Percentiles rank a stretch among this genome's conserved stretches.
phyloP scores from a whole-genome alignment of 2,329 filamentous ascomycete genomes.

The Paraphaeosphaeria sporulosa region DNA sequence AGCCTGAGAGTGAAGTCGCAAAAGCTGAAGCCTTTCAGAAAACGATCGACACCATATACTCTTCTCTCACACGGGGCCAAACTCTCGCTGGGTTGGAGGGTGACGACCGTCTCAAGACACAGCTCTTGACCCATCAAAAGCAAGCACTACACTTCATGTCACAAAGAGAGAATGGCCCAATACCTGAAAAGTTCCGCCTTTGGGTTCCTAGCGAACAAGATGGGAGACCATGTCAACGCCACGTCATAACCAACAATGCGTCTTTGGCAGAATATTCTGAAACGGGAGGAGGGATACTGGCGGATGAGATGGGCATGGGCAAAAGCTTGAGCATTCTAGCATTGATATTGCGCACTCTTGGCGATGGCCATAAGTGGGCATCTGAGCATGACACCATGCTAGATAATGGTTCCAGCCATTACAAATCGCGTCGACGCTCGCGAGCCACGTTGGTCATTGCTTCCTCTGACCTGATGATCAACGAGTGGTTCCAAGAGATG shows the following conservation, averaged over 20 bases:
- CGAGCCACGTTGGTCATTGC: slow-evolving; percentile 40
- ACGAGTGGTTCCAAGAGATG: slow-evolving; percentile 41
- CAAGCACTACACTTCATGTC: slow-evolving; percentile 39
- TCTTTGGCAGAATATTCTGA: slow-evolving; percentile 28
- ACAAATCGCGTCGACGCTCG: slow-evolving; percentile 16
- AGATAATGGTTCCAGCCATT: background rate
- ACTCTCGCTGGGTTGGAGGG: slow-evolving; percentile 30
- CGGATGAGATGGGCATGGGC: slow-evolving; percentile 69
- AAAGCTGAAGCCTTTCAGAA: slow-evolving; percentile 22
- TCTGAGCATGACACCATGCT: background rate
- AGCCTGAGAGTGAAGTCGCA: slow-evolving; percentile 3
- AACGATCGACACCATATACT: slow-evolving; percentile 29
- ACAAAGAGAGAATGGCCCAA: slow-evolving; percentile 40
- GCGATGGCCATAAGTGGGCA: slow-evolving; percentile 49
- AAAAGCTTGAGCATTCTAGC: slow-evolving; percentile 64
- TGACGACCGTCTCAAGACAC: slow-evolving; percentile 29
- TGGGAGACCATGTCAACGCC: slow-evolving; percentile 31
- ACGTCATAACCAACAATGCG: slow-evolving; percentile 51
- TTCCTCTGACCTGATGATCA: slow-evolving; percentile 43
- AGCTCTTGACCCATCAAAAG: slow-evolving; percentile 35
- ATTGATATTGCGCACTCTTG: slow-evolving; percentile 54
- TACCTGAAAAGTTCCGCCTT: slow-evolving; percentile 35
- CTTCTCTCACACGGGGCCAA: slow-evolving; percentile 28
- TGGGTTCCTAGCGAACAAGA: slow-evolving; percentile 34
- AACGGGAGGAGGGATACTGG: slow-evolving; percentile 59